A percentile compares a stretch with the other conserved stretches of the same genome.
Evolutionary conservation across 2,329 filamentous ascomycete species (phyloP).

Genomic region (Ophiostoma ulmi): DNA sequence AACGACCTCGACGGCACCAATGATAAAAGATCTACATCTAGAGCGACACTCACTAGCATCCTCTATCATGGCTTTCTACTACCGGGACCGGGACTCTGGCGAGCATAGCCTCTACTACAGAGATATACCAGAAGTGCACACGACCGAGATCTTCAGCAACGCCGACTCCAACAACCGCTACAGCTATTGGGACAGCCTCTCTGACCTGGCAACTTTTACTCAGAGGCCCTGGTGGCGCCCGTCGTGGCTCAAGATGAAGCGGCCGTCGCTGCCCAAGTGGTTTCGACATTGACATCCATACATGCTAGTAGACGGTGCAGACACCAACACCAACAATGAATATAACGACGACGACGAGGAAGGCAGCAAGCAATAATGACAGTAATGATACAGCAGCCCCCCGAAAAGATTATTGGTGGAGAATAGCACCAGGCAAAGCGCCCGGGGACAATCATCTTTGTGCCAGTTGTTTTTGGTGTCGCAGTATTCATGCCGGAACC

Average conservation of each 20-base stretch:
- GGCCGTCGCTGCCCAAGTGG: background rate
- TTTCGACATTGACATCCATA: background rate
- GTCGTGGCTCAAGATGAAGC: background rate
- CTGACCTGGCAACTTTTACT: background rate
- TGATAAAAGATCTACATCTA: background rate
- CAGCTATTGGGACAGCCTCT: background rate
- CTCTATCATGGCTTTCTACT: background rate
- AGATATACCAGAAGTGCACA: background rate
- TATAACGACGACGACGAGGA: background rate
- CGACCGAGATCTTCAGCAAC: background rate
- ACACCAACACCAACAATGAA: background rate
- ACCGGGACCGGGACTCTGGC: background rate
- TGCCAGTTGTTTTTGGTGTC: background rate
- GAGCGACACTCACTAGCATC: background rate
- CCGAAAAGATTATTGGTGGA: background rate
- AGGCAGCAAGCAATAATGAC: background rate
- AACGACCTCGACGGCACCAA: background rate
- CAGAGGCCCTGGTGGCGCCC: background rate
- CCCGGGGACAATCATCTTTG: background rate
- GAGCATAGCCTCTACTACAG: background rate
- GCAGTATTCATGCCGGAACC: background rate
- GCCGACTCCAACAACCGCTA: background rate
- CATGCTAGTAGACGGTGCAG: background rate
- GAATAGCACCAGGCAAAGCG: background rate
- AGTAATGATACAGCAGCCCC: background rate